These are phyloP conservation scores for Xylariales sp. DNA, from an alignment of 2,329 filamentous ascomycete species.

Conservation along the genomic window DNA sequence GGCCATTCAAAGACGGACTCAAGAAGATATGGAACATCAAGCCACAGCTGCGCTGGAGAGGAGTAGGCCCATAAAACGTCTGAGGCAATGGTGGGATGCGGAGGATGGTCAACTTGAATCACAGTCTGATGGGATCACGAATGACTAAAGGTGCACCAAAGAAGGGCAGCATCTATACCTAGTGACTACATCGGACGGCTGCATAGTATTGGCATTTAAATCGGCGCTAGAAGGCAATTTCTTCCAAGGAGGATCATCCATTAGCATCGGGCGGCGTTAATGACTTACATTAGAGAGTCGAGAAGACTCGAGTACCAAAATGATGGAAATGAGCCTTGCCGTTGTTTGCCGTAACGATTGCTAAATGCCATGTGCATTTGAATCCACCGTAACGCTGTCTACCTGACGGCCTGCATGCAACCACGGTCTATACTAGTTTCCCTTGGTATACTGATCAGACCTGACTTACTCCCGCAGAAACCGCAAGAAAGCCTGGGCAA, in stretches of 20 bases:
- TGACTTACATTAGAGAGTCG: neutral
- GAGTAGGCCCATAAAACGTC: conserved; percentile 13
- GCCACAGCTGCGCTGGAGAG: conserved; percentile 11
- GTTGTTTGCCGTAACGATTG: no score
- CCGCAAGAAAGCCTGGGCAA: conserved; percentile 69
- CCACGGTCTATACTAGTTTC: no score
- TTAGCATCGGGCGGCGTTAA: conserved; percentile 3
- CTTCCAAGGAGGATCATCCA: neutral
- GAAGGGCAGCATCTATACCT: neutral
- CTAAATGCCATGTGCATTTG: no score
- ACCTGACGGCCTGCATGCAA: no score
- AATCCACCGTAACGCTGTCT: no score
- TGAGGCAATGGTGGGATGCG: conserved; percentile 36
- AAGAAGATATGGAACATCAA: conserved; percentile 33
- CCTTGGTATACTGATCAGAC: no score
- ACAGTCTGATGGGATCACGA: no score
- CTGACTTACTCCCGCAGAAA: conserved; percentile 66
- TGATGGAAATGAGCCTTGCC: no score
- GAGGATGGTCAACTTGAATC: no score
- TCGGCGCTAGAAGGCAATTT: neutral
- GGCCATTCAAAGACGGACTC: conserved; percentile 43
- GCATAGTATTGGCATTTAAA: neutral
- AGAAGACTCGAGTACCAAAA: no score
- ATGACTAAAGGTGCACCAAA: no score
- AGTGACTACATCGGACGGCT: conserved; percentile 2